Evolutionary conservation across 345 rosid species (phyloP).

Genomic region (Bruguiera parviflora): DNA sequence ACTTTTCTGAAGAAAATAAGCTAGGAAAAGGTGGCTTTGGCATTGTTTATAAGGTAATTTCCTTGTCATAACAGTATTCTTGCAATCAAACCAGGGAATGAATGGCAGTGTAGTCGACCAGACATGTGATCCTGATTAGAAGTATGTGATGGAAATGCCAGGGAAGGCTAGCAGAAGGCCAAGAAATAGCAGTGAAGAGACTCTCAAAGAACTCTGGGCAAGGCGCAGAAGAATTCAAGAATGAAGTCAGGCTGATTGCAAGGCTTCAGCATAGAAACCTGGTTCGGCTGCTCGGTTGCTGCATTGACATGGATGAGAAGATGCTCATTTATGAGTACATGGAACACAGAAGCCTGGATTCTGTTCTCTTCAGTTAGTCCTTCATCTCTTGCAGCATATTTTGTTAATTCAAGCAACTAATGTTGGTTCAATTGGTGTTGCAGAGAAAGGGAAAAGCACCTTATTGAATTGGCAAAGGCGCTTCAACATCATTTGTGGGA

Average conservation of each 20-base stretch:
- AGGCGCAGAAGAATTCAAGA: constrained; percentile 80
- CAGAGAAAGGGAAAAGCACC: constrained; percentile 45
- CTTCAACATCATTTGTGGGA: constrained; percentile 58
- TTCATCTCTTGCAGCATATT: not conserved
- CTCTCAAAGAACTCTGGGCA: constrained; percentile 65
- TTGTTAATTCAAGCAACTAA: constrained; percentile 6
- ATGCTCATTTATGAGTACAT: constrained; percentile 81
- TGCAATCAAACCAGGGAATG: not conserved
- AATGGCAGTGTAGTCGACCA: not conserved
- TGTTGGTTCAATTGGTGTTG: not conserved
- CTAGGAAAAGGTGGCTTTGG: constrained; percentile 83
- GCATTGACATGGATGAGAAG: constrained; percentile 63
- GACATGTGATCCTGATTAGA: not conserved
- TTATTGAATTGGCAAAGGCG: constrained; percentile 58
- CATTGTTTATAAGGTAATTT: constrained; percentile 67
- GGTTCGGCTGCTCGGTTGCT: constrained; percentile 67
- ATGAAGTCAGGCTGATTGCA: constrained; percentile 73
- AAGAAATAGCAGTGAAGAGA: constrained; percentile 74
- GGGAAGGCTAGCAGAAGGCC: constrained; percentile 60
- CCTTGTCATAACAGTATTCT: not conserved
- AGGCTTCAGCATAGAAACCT: constrained; percentile 82
- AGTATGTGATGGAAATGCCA: constrained; percentile 17
- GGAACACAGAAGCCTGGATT: constrained; percentile 74
- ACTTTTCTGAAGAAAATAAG: constrained; percentile 45
- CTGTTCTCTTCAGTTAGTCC: constrained; percentile 58